Conservation (phyloP, 306 rosid species). For the Potentilla sterilis region DNA sequence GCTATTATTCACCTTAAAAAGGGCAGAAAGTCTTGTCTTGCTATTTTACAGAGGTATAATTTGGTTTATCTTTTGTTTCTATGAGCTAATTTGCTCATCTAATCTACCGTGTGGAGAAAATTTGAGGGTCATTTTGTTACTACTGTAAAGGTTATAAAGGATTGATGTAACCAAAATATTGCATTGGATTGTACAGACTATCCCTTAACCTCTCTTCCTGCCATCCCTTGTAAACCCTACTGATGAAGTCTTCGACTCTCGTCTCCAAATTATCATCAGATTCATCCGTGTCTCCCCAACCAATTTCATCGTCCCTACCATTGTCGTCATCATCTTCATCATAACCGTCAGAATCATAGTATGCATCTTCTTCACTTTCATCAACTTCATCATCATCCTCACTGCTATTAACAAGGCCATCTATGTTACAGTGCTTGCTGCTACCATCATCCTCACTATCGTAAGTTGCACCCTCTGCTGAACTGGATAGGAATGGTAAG, state of each 20-base stretch:
- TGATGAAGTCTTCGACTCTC: slow-evolving; percentile 40
- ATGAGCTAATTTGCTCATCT: neutral
- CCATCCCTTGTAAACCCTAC: slow-evolving; percentile 35
- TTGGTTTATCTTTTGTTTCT: neutral
- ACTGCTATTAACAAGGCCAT: neutral
- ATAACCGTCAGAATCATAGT: slow-evolving; percentile 8
- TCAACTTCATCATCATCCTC: neutral
- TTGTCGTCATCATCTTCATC: slow-evolving; percentile 9
- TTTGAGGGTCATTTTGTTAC: neutral
- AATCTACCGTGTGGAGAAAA: neutral
- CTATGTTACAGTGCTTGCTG: neutral
- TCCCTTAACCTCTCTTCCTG: slow-evolving; percentile 36
- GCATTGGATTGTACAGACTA: neutral
- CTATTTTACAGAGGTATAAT: neutral
- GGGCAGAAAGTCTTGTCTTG: neutral
- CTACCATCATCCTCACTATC: neutral
- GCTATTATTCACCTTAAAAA: too few species aligned
- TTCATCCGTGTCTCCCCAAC: slow-evolving; percentile 25
- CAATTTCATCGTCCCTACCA: slow-evolving; percentile 4
- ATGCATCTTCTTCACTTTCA: slow-evolving; percentile 15
- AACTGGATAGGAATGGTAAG: slow-evolving; percentile 1
- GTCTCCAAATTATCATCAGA: slow-evolving; percentile 25
- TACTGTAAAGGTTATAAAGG: neutral
- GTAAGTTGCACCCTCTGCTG: slow-evolving; percentile 1
- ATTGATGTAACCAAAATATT: neutral